Evolutionary conservation across 306 rosid genomes (phyloP), one percentile per base, ranked within the genome.

Genomic region (Malus asiatica): DNA sequence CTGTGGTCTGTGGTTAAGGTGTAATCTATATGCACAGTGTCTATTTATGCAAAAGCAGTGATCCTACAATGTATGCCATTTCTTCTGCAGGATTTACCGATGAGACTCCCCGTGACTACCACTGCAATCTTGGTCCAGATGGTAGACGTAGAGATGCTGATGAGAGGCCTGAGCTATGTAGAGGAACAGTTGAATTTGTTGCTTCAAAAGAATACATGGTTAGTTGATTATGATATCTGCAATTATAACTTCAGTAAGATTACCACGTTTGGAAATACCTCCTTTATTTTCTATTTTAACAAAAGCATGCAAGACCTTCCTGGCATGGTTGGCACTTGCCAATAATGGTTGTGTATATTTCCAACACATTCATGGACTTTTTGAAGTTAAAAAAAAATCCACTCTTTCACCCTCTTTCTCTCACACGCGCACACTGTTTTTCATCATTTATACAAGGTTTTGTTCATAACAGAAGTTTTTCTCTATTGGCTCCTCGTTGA

Each of bases 71-170:
- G 66, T 16, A 16, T 61, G 75, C 63, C 71, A 32, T 80, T 75
- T 38, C 48, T 84, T 80, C 79, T 78, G 70, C 89, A 92, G 99
- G 99, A 76, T 95, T 89, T 86, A 88, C 96, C 81, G 98, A 95
- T 75, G 99, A 95, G 78, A 95, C 99, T 76, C 99, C 99, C 33
- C 96, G 91, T 81, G 98, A 95, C 82, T 95, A 95, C 90, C 97
- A 89, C 84, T 95, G 99, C 88, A 95, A 95, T 79, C 88, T 95
- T 44, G 99, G 99, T 74, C 99, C 99, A 72, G 99, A 95, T 83
- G 98, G 99, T 80, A 89, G 97, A 68, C 96, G 99, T 38, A 87
- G 99, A 79, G 99, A 95, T 88, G 98, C 91, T 60, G 97, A 95
- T 87, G 99, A 92, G 82, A 87, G 97, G 85, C 93, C 97, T 42